Evolutionary conservation across 352 stramenopile species (phyloP).

Genomic region (Blastocystis sp.): DNA sequence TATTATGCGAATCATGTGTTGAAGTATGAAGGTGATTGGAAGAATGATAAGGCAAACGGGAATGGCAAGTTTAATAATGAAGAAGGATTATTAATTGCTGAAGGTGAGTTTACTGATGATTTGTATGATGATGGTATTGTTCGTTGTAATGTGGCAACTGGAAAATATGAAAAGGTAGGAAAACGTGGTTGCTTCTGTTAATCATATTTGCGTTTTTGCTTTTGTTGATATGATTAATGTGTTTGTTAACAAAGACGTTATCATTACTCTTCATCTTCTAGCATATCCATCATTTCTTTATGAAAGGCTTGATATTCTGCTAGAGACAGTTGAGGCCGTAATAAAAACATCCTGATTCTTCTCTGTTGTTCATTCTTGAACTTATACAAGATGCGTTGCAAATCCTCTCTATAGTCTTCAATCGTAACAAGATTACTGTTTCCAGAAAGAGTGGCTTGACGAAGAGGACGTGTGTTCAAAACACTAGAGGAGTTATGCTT

Average conservation of each 20-base stretch:
- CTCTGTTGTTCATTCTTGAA: neutral
- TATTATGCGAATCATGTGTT: neutral
- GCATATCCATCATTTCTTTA: no score
- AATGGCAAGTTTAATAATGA: slow-evolving; percentile 10
- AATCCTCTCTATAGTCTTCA: neutral
- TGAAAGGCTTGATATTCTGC: no score
- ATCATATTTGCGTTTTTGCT: neutral
- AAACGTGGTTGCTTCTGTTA: slow-evolving; percentile 33
- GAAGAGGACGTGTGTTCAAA: no score
- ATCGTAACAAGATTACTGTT: neutral
- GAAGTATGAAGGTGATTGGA: slow-evolving; percentile 45
- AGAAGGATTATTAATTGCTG: slow-evolving; percentile 1
- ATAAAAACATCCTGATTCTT: neutral
- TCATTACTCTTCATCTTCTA: no score
- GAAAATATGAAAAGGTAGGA: slow-evolving; percentile 17
- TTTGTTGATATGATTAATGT: neutral
- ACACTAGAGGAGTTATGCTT: no score
- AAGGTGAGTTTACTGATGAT: slow-evolving; percentile 37
- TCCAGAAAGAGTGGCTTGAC: no score
- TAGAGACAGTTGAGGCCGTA: no score
- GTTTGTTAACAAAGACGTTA: neutral
- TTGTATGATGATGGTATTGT: neutral
- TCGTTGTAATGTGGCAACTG: slow-evolving; percentile 13
- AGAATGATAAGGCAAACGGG: slow-evolving; percentile 34
- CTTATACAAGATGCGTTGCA: neutral